These are phyloP conservation scores for Anthracocystis panici-leucophaei DNA, from an alignment of 1,284 basidiomycete species.

Conservation along the genomic window DNA sequence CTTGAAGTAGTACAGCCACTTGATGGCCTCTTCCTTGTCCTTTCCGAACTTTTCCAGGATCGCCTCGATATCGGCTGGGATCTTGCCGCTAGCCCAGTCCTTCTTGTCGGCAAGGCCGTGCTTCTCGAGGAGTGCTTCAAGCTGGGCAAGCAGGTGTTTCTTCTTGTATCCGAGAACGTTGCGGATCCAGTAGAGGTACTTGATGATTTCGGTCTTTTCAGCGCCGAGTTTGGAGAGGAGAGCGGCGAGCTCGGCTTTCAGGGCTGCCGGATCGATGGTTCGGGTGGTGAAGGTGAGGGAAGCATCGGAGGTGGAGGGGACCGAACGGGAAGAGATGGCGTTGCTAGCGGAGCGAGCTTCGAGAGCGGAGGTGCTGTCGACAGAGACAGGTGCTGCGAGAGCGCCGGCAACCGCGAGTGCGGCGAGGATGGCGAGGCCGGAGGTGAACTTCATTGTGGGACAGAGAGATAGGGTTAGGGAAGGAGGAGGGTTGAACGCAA, in stretches of 20 bases:
- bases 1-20: conserved; percentile 4
- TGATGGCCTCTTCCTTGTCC: neutral
- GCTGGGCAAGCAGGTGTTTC: conserved; percentile 3
- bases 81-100: neutral
- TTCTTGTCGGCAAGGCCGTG: neutral
- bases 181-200: conserved; percentile 11
- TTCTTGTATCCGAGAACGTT: conserved; percentile 11
- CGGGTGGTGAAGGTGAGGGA: neutral
- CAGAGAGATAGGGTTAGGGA: too few relatives aligned
- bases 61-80: conserved; percentile 2
- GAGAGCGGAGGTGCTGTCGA: neutral
- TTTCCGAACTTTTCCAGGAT: neutral
- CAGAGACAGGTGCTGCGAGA: too few relatives aligned
- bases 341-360: neutral
- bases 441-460: too few relatives aligned
- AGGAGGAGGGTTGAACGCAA: too few relatives aligned
- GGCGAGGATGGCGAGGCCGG: too few relatives aligned
- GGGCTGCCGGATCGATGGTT: neutral
- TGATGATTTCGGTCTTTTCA: neutral
- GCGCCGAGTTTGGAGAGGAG: conserved; percentile 1
- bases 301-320: neutral
- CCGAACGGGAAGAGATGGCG: neutral
- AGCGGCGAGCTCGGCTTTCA: neutral
- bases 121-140: neutral
- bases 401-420: too few relatives aligned